phyloP scores from a whole-genome alignment of 179 eudicot species.

The Nepenthes alata region DNA sequence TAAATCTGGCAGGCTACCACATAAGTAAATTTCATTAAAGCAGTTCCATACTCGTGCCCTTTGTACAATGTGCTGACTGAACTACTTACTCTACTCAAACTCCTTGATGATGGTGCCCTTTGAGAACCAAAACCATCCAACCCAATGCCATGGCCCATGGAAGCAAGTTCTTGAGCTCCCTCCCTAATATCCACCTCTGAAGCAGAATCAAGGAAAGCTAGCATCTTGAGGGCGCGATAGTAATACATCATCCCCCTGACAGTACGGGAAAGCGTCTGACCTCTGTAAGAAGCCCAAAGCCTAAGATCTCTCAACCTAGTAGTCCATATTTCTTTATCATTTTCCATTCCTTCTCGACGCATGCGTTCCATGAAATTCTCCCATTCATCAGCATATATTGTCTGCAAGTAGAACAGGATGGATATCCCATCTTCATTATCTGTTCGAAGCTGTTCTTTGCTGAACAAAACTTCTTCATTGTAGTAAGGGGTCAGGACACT shows the following conservation, averaged over 20 bases:
- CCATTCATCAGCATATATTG: conserved; percentile 86
- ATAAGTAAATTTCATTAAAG: conserved; percentile 76
- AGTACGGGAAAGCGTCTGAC: conserved; percentile 85
- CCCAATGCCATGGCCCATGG: conserved; percentile 38
- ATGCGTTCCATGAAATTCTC: conserved; percentile 66
- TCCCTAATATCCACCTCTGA: conserved; percentile 86
- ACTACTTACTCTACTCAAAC: conserved; percentile 62
- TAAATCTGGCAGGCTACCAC: conserved; percentile 92
- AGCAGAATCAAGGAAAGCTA: conserved; percentile 91
- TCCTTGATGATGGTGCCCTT: conserved; percentile 29
- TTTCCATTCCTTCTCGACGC: conserved; percentile 57
- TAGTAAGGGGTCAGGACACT: conserved; percentile 93
- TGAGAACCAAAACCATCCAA: conserved; percentile 29
- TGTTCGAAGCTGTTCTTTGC: conserved; percentile 68
- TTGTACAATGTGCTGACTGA: conserved; percentile 55
- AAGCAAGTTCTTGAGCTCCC: conserved; percentile 57
- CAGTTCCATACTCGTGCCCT: conserved; percentile 88
- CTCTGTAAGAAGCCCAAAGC: conserved; percentile 89
- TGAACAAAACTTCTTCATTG: conserved; percentile 77
- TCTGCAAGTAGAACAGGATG: conserved; percentile 75
- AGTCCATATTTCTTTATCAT: conserved; percentile 48
- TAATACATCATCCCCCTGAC: conserved; percentile 98
- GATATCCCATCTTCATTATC: conserved; percentile 94
- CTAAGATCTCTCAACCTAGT: conserved; percentile 53
- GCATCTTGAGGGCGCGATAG: conserved; percentile 79